These are phyloP conservation scores for Erodium moschatum DNA, from an alignment of 441 rosid genomes.

Conservation along the genomic window DNA sequence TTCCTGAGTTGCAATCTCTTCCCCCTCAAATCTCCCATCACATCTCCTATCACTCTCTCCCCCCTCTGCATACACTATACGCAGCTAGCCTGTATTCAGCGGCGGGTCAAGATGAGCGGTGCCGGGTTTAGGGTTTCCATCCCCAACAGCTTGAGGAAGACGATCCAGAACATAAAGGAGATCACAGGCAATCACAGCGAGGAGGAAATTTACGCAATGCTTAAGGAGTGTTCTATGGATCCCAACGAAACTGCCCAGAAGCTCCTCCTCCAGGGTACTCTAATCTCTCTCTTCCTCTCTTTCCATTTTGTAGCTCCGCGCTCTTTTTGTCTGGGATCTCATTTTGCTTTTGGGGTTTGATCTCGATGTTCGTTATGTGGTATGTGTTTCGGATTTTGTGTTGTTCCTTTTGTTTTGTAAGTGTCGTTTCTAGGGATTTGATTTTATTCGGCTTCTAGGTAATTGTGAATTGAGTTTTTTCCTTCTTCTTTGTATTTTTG, in stretches of 20 bases:
- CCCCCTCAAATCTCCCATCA: not conserved
- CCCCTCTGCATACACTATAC: not conserved
- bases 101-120: slow-evolving; percentile 50
- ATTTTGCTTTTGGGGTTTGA: slow-evolving; percentile 10
- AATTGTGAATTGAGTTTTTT: slow-evolving; percentile 10
- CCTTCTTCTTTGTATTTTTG: slow-evolving; percentile 9
- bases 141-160: slow-evolving; percentile 43
- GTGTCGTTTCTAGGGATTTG: slow-evolving; percentile 31
- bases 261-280: slow-evolving; percentile 57
- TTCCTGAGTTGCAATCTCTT: not conserved
- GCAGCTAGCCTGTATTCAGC: slow-evolving; percentile 1
- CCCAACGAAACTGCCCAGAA: slow-evolving; percentile 39
- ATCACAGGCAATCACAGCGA: slow-evolving; percentile 66
- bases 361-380: slow-evolving; percentile 22
- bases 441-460: slow-evolving; percentile 11
- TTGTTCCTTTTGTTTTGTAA: not conserved
- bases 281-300: slow-evolving; percentile 7
- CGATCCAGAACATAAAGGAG: slow-evolving; percentile 71
- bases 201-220: slow-evolving; percentile 92
- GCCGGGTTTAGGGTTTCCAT: slow-evolving; percentile 72
- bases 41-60: not conserved
- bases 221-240: slow-evolving; percentile 44
- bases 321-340: not conserved
- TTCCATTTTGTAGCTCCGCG: no score
- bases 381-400: slow-evolving; percentile 19